These are phyloP conservation scores for Dittrichia graveolens DNA, from an alignment of 129 eudicot species.

Conservation along the genomic window DNA sequence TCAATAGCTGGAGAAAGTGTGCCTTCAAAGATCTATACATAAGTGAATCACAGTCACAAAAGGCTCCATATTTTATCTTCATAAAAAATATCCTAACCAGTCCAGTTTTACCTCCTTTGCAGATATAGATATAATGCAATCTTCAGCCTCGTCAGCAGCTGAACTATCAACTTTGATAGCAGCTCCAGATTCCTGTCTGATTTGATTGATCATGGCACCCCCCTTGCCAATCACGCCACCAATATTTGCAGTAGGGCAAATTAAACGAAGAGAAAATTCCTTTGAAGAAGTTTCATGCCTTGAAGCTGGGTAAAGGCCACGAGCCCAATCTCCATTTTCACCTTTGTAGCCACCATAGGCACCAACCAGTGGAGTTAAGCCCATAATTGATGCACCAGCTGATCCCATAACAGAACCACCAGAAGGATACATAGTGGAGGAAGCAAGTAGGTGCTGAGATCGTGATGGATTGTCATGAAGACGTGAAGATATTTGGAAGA, in stretches of 20 bases:
- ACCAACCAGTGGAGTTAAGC: conserved; percentile 66
- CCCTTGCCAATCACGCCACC: conserved; percentile 97
- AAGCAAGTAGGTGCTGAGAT: conserved; percentile 75
- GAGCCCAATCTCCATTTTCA: conserved; percentile 80
- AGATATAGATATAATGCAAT: conserved; percentile 77
- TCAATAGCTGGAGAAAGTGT: conserved; percentile 80
- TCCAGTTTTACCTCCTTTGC: conserved; percentile 65
- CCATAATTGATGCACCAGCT: conserved; percentile 69
- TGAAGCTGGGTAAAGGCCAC: conserved; percentile 62
- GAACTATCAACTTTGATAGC: conserved; percentile 86
- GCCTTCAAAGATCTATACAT: conserved; percentile 71
- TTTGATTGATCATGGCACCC: conserved; percentile 85
- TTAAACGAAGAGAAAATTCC: conserved; percentile 82
- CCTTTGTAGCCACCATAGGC: conserved; percentile 89
- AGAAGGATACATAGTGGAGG: conserved; percentile 55
- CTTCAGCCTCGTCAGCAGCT: conserved; percentile 65
- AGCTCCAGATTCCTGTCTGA: conserved; percentile 92
- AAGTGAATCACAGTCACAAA: background rate
- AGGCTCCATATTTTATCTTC: background rate
- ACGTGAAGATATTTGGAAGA: conserved; percentile 72
- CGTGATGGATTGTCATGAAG: conserved; percentile 93
- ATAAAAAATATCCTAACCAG: background rate
- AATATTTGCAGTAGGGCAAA: conserved; percentile 83
- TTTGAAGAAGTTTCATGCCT: conserved; percentile 66
- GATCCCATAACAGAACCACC: conserved; percentile 70